A percentile compares a stretch with the other conserved stretches of the same genome.
Conservation (phyloP, 345 rosid genomes). For the Corchorus olitorius region DNA sequence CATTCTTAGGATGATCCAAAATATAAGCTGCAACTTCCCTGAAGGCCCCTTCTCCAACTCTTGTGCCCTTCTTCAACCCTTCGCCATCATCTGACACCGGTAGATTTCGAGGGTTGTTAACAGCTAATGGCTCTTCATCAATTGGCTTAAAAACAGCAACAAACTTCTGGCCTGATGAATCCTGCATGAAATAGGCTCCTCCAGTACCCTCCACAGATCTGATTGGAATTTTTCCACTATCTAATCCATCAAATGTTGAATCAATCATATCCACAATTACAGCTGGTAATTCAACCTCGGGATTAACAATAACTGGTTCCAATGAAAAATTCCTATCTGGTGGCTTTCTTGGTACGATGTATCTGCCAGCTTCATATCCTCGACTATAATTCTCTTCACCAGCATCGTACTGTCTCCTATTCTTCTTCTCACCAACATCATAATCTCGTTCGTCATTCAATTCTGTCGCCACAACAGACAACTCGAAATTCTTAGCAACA, state of each 20-base stretch:
- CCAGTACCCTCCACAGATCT: slow-evolving; percentile 79
- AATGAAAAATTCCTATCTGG: slow-evolving; percentile 35
- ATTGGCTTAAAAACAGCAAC: slow-evolving; percentile 84
- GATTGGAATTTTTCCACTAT: slow-evolving; percentile 58
- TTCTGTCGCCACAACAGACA: slow-evolving; percentile 58
- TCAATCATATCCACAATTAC: slow-evolving; percentile 52
- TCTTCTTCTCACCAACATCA: slow-evolving; percentile 29
- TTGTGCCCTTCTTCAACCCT: slow-evolving; percentile 92
- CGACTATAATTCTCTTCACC: neutral
- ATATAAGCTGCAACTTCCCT: slow-evolving; percentile 90
- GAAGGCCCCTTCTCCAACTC: slow-evolving; percentile 82
- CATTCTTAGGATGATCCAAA: slow-evolving; percentile 69
- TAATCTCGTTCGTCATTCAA: slow-evolving; percentile 25
- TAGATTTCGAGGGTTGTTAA: slow-evolving; percentile 73
- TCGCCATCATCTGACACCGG: slow-evolving; percentile 68
- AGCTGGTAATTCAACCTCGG: slow-evolving; percentile 40
- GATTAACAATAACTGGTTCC: slow-evolving; percentile 54
- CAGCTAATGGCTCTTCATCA: slow-evolving; percentile 88
- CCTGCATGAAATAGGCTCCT: slow-evolving; percentile 90
- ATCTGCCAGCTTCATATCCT: slow-evolving; percentile 21
- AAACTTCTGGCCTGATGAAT: slow-evolving; percentile 53
- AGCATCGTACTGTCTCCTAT: slow-evolving; percentile 17
- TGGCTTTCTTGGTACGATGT: slow-evolving; percentile 24
- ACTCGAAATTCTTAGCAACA: slow-evolving; percentile 61
- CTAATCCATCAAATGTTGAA: slow-evolving; percentile 61